Percentiles rank a stretch among this genome's conserved stretches.
Evolutionary conservation across 2,329 filamentous ascomycete genomes (phyloP).

Genomic region (Ophiostoma fasciatum): DNA sequence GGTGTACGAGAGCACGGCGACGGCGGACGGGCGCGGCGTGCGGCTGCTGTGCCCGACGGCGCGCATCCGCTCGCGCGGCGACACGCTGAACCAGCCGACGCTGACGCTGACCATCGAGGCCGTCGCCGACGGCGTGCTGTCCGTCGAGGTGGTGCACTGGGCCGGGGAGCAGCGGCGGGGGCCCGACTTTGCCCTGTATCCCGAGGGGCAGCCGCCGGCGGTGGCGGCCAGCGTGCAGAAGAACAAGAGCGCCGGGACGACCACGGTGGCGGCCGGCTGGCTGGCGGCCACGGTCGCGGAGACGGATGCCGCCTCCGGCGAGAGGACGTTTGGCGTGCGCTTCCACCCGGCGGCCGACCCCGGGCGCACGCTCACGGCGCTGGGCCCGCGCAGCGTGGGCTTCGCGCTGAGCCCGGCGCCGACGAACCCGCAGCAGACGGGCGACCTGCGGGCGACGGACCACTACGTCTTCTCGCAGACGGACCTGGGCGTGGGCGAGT

Average conservation of each 20-base stretch:
- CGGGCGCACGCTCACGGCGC: conserved; percentile 28
- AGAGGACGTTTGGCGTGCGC: neutral
- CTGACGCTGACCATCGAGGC: conserved; percentile 40
- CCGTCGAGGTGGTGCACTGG: conserved; percentile 43
- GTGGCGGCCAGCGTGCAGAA: conserved; percentile 22
- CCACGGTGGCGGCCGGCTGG: conserved; percentile 34
- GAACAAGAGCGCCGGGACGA: conserved; percentile 24
- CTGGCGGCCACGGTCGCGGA: conserved; percentile 31
- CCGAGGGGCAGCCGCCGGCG: conserved; percentile 34
- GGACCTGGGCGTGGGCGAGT: conserved; percentile 42
- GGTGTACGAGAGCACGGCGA: conserved; percentile 36
- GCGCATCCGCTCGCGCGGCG: conserved; percentile 37
- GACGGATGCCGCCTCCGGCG: neutral
- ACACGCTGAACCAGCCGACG: conserved; percentile 40
- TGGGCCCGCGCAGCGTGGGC: conserved; percentile 40
- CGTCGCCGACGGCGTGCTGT: conserved; percentile 43
- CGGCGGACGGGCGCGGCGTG: conserved; percentile 33
- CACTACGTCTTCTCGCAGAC: conserved; percentile 45
- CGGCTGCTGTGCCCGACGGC: conserved; percentile 42
- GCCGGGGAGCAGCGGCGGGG: conserved; percentile 34
- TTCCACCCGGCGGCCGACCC: neutral
- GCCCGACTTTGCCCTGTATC: conserved; percentile 44
- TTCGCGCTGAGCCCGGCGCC: conserved; percentile 40
- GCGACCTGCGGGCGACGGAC: conserved; percentile 34
- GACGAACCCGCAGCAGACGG: conserved; percentile 35